Evolutionary conservation across 108 stramenopile species (phyloP), one percentile per base, ranked within the genome.

Genomic region (Cyclostephanos tholiformis): DNA sequence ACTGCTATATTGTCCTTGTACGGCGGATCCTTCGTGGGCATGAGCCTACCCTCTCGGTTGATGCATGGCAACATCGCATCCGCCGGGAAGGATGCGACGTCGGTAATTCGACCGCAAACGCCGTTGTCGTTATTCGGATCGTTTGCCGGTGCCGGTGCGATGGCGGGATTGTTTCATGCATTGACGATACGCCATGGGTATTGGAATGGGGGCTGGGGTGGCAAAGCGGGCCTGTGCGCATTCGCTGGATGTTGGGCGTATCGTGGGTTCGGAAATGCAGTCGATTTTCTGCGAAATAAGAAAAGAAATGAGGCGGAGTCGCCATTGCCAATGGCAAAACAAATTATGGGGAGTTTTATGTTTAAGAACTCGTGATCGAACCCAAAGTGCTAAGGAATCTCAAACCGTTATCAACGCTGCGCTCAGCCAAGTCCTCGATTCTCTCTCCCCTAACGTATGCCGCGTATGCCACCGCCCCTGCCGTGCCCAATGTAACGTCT

Each of bases 171-270:
- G 71, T 61, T 89, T 39, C 86, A 89, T 49, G 88, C 77, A 32
- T 26, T 82, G 17, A 84, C 86, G 27, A 82, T 89, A 53, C 74
- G 78, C 48, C 69, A 48, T 52, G 85, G 85, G 17, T 85, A 80
- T 69, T 89, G 88, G 88, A 76, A 76, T 50, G 83, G 80, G 41
- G 84, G 81, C 27, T 89, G 88, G 88, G 88, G 88, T 19, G 88
- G 88, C 29, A 89, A 89, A 58, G 87, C 87, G 27, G 88, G 88
- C n/a, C 39, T 81, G 26, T 89, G 88, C 66, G 82, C 82, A 11
- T 87, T 87, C 60, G 76, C 85, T 7, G 88, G 82, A 1, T 81
- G 80, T 61, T 81, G 80, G 80, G 51, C 61, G 13, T 81, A 81
- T 71, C 73, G 80, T 6, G 80, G 80, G 30, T 57, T 81, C 30